phyloP scores from a whole-genome alignment of 2,329 filamentous ascomycete genomes.

The Dactylellina leptospora region DNA sequence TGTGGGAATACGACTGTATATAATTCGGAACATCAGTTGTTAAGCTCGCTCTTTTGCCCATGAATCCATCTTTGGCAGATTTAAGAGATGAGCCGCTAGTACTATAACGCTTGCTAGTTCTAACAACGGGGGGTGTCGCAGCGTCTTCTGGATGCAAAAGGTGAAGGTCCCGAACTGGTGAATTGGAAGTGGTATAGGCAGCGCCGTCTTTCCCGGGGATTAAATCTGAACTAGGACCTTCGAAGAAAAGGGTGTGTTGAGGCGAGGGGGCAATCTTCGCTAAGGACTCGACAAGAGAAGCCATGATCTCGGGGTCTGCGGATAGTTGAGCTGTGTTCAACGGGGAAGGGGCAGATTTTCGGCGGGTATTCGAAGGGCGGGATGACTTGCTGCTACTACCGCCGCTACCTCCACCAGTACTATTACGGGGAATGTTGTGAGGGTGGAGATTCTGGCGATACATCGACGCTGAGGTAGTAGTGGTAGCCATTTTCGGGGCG shows the following conservation, averaged over 20 bases:
- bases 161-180: constrained; percentile 57
- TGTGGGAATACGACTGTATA: constrained; percentile 56
- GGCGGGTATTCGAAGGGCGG: constrained; percentile 45
- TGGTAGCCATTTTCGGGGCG: constrained; percentile 51
- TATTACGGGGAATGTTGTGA: constrained; percentile 49
- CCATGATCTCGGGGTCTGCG: constrained; percentile 57
- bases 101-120: constrained; percentile 81
- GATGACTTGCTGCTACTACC: constrained; percentile 44
- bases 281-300: constrained; percentile 57
- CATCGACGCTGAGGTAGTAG: constrained; percentile 41
- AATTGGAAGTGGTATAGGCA: constrained; percentile 35
- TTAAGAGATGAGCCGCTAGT: constrained; percentile 59
- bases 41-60: constrained; percentile 55
- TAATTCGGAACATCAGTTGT: constrained; percentile 57
- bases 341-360: constrained; percentile 49
- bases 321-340: constrained; percentile 51
- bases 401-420: constrained; percentile 31
- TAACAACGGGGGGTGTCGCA: constrained; percentile 74
- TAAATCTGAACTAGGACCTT: constrained; percentile 55
- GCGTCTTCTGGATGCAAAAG: constrained; percentile 67
- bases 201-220: constrained; percentile 39
- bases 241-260: constrained; percentile 56
- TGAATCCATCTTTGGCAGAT: constrained; percentile 53
- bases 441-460: constrained; percentile 53
- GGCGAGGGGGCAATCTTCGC: constrained; percentile 57